These are phyloP conservation scores for Exsudoporus frostii DNA, from an alignment of 768 basidiomycete species.

Conservation along the genomic window DNA sequence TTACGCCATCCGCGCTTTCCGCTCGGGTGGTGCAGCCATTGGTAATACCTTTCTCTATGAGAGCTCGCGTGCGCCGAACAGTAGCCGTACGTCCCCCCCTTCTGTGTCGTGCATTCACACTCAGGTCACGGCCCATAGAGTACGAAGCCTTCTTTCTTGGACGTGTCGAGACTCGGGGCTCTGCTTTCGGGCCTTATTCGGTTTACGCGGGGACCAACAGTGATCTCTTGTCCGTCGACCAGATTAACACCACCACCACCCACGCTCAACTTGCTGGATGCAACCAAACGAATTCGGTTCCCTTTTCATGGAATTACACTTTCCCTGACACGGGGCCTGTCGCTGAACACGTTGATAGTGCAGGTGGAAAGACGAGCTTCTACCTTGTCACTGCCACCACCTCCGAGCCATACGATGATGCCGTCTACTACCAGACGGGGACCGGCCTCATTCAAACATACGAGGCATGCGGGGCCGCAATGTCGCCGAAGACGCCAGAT, in stretches of 20 bases:
- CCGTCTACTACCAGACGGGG: not conserved
- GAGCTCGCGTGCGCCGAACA: slow-evolving; percentile 3
- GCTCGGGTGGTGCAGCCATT: not conserved
- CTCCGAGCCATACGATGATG: not conserved
- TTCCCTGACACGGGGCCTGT: not conserved
- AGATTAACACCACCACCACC: not conserved
- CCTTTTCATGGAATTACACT: slow-evolving; percentile 9
- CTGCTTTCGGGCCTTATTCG: slow-evolving; percentile 5
- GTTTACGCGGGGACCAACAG: slow-evolving; percentile 12
- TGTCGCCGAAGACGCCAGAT: not conserved
- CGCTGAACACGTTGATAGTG: slow-evolving; percentile 1
- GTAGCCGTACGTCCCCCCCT: not conserved
- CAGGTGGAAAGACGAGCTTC: slow-evolving; percentile 6
- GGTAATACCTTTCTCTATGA: not conserved
- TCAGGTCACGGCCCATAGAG: not conserved
- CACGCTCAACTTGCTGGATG: slow-evolving; percentile 9
- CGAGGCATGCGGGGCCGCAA: not conserved
- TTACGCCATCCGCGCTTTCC: slow-evolving; percentile 6
- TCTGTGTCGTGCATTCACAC: not conserved
- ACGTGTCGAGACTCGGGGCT: slow-evolving; percentile 5
- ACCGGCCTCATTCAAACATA: slow-evolving; percentile 6
- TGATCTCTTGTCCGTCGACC: not conserved
- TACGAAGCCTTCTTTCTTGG: slow-evolving; percentile 11
- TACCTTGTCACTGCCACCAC: not conserved
- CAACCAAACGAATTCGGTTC: not conserved